Percentiles rank a stretch among this genome's conserved stretches.
Conservation (phyloP, 2,329 filamentous ascomycete species). For the Colletotrichum navitas region DNA sequence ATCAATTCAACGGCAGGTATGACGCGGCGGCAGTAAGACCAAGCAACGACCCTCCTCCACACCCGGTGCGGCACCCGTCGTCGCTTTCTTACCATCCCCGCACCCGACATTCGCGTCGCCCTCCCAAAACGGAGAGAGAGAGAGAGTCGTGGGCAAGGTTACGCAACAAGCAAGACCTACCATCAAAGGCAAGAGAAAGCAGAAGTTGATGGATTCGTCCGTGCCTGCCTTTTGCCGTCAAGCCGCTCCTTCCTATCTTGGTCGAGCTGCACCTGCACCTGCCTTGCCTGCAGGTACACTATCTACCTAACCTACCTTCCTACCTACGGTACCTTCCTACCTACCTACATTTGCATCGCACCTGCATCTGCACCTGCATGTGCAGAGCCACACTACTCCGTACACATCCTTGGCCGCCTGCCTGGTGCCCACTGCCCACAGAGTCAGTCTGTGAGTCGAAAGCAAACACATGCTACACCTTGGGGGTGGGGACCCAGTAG, state of each 20-base stretch:
- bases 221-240: background rate
- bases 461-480: background rate
- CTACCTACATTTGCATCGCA: background rate
- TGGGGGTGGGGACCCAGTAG: no score
- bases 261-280: slow-evolving; percentile 1
- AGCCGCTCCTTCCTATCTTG: slow-evolving; percentile 1
- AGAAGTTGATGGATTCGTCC: background rate
- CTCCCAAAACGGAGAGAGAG: background rate
- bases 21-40: slow-evolving; percentile 11
- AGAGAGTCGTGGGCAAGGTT: background rate
- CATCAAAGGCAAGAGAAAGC: background rate
- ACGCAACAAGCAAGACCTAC: background rate
- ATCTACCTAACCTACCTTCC: background rate
- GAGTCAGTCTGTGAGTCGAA: background rate
- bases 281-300: background rate
- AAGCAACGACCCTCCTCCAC: background rate
- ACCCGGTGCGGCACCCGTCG: background rate
- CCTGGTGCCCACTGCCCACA: background rate
- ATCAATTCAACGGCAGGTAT: background rate
- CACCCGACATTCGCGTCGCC: background rate
- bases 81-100: background rate
- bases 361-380: slow-evolving; percentile 9
- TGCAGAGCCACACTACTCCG: background rate
- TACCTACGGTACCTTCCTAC: background rate
- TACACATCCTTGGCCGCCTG: slow-evolving; percentile 9